Percentiles rank a stretch among this genome's conserved stretches.
Conservation (phyloP, 257 asterid species). For the Ballota nigra region DNA sequence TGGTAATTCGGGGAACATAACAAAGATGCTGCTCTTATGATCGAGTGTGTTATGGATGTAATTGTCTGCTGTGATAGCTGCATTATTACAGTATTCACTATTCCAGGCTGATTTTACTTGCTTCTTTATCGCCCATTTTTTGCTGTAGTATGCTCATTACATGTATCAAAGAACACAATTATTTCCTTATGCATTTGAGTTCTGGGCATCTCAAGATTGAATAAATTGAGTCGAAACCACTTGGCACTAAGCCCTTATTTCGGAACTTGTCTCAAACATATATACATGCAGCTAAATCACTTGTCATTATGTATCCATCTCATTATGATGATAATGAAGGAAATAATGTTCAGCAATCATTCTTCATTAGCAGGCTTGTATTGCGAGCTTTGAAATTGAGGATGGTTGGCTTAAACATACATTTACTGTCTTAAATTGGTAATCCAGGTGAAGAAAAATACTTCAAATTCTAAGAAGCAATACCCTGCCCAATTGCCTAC, state of each 20-base stretch:
- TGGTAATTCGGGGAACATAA: not conserved
- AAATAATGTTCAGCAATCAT: not conserved
- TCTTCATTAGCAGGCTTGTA: not conserved
- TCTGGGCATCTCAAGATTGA: too few species aligned
- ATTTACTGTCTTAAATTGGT: conserved; percentile 24
- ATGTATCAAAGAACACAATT: too few species aligned
- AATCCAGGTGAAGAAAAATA: conserved; percentile 49
- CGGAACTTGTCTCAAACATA: not conserved
- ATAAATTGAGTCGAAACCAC: too few species aligned
- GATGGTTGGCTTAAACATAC: not conserved
- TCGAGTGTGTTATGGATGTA: too few species aligned
- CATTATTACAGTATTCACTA: too few species aligned
- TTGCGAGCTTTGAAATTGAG: not conserved
- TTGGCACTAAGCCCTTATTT: too few species aligned
- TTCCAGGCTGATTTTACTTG: too few species aligned
- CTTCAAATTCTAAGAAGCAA: conserved; percentile 45
- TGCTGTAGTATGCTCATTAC: too few species aligned
- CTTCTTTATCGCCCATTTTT: too few species aligned
- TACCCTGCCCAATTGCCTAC: conserved; percentile 29
- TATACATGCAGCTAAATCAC: not conserved
- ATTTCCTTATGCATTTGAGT: too few species aligned
- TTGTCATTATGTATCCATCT: not conserved
- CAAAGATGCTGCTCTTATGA: too few species aligned
- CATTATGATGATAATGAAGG: not conserved
- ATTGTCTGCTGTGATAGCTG: too few species aligned